Evolutionary conservation across 2,329 filamentous ascomycete species (phyloP), one percentile per base, ranked within the genome.

Genomic region (Cladosporium sphaerospermum): DNA sequence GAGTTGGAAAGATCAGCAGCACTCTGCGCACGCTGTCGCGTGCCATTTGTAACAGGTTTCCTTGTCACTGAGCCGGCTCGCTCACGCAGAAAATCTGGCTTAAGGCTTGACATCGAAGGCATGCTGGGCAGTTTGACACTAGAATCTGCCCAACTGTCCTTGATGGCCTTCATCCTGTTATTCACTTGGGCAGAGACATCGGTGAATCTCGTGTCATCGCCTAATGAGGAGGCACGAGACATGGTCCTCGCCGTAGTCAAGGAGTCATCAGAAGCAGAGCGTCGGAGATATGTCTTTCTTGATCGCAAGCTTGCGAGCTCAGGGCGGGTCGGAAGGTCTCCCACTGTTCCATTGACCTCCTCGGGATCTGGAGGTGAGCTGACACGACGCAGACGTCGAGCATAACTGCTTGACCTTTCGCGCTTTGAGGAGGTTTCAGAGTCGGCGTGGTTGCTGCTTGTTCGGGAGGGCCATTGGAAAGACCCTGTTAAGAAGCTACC

Each of bases 121-220:
- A 76, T 66, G 39, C 66, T 67, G 14, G 74, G 74, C 46, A 77
- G 58, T 64, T 84, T 88, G 70, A 91, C 86, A 52, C 84, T 88
- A 2, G 90, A 88, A 62, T 96, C 90, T 65, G 89, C 84, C 57
- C 88, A 82, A 64, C 86, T 95, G 67, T 96, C 91, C 64, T 84
- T 87, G 67, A 97, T 88, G 4, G 92, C 92, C 72, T 95, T 95
- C 64, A 93, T 78, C 40, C 92, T 81, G 61, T 87, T 89, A 63
- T 96, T 97, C 59, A 92, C 86, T 74, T 93, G 88, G 56, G 89
- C 86, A 41, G 84, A 82, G 10, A 95, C 83, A 68, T 93, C 78
- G 46, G 86, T 81, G 68, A 93, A 97, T 42, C 85, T 80, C 37
- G 82, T 82, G 62, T 92, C 88, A 64, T 96, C 89, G 2, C 91